Conservation (phyloP, 257 asterid species). For the Solanum chiquidenum region DNA sequence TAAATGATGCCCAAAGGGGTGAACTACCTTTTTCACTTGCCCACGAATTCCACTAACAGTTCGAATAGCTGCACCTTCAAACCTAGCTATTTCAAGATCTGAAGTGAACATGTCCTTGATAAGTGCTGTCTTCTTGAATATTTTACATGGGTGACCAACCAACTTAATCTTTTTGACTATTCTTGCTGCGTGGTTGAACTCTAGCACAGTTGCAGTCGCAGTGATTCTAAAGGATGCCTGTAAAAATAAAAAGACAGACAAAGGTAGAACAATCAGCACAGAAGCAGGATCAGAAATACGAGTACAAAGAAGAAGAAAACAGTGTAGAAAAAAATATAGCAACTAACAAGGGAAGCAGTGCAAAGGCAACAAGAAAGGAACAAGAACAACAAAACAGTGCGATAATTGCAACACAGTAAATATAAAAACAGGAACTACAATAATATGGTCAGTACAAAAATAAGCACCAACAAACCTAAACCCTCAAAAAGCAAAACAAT, state of each 20-base stretch:
- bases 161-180: conserved; percentile 88
- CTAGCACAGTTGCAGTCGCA: conserved; percentile 85
- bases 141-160: conserved; percentile 82
- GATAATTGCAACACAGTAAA: neutral
- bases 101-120: conserved; percentile 94
- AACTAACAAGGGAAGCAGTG: neutral
- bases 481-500: neutral
- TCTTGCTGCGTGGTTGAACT: conserved; percentile 83
- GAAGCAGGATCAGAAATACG: neutral
- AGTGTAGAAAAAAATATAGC: neutral
- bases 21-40: conserved; percentile 86
- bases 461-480: neutral
- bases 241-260: neutral
- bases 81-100: conserved; percentile 98
- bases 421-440: neutral
- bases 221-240: conserved; percentile 92
- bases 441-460: neutral
- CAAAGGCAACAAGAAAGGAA: neutral
- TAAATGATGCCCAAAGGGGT: neutral
- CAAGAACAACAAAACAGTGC: neutral
- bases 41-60: conserved; percentile 98
- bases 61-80: conserved; percentile 88
- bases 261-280: neutral
- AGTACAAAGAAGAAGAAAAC: neutral
- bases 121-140: conserved; percentile 91